These are phyloP conservation scores for Trichoderma sp. DNA, from an alignment of 2,329 filamentous ascomycete species.

Conservation along the genomic window DNA sequence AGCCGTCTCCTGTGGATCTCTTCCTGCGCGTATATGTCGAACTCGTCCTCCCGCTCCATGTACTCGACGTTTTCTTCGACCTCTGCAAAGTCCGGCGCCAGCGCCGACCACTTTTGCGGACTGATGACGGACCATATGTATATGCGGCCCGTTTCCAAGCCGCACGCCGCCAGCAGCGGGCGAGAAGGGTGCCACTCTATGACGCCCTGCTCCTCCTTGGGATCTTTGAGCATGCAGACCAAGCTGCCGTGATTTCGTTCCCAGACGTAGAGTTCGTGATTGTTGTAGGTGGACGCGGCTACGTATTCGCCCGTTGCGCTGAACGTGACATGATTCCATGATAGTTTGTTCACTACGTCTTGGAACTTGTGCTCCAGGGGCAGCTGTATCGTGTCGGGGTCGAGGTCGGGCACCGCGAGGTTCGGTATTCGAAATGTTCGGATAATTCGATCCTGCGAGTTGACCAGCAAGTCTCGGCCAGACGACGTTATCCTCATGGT, in stretches of 20 bases:
- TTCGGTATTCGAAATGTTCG: conserved; percentile 90
- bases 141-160: conserved; percentile 87
- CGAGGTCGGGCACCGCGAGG: conserved; percentile 66
- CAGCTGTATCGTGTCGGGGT: conserved; percentile 82
- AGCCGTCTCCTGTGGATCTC: conserved; percentile 89
- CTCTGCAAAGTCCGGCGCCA: conserved; percentile 95
- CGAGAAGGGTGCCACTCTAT: conserved; percentile 96
- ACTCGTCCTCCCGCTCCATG: conserved; percentile 92
- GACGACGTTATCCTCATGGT: conserved; percentile 80
- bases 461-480: conserved; percentile 85
- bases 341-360: conserved; percentile 90
- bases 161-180: conserved; percentile 86
- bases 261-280: conserved; percentile 98
- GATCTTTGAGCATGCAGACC: conserved; percentile 94
- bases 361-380: conserved; percentile 98
- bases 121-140: conserved; percentile 96
- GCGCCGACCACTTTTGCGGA: conserved; percentile 94
- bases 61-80: conserved; percentile 99
- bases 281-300: conserved; percentile 94
- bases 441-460: conserved; percentile 93
- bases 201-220: conserved; percentile 92
- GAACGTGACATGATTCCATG: conserved; percentile 97
- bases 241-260: conserved; percentile 90
- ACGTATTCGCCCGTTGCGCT: conserved; percentile 94
- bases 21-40: conserved; percentile 94